Evolutionary conservation across 345 rosid species (phyloP).

Genomic region (Combretum micranthum): DNA sequence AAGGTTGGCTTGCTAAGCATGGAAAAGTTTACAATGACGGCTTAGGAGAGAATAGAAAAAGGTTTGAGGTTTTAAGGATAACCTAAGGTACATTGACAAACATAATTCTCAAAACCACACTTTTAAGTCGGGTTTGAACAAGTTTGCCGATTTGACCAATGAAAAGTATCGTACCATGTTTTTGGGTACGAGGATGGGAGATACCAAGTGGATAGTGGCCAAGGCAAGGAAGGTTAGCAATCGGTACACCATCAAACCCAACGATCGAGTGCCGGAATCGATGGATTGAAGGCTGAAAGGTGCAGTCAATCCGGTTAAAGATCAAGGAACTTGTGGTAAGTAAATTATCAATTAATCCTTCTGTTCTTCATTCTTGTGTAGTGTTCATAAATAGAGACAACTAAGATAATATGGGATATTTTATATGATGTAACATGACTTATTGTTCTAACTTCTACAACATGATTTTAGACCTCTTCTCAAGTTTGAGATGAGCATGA

Average conservation of each 20-base stretch:
- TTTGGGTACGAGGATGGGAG: slow-evolving; percentile 20
- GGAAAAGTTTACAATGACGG: slow-evolving; percentile 25
- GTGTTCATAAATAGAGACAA: background rate
- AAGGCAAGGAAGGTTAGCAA: slow-evolving; percentile 16
- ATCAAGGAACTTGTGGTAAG: slow-evolving; percentile 39
- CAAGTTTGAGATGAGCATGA: no score
- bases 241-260: slow-evolving; percentile 14
- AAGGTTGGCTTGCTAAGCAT: slow-evolving; percentile 29
- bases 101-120: slow-evolving; percentile 26
- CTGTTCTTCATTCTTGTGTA: background rate
- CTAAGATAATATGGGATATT: no score
- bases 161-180: slow-evolving; percentile 36
- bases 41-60: slow-evolving; percentile 29
- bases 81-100: slow-evolving; percentile 32
- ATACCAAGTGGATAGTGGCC: slow-evolving; percentile 14
- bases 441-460: no score
- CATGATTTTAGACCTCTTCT: no score
- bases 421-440: no score
- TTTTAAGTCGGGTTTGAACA: slow-evolving; percentile 30
- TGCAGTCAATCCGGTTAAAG: slow-evolving; percentile 36
- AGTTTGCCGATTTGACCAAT: slow-evolving; percentile 37
- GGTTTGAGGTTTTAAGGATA: slow-evolving; percentile 43
- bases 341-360: background rate
- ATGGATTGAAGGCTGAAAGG: slow-evolving; percentile 40
- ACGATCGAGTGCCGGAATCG: slow-evolving; percentile 26